Base-by-base conservation (phyloP, 2,329 filamentous ascomycete species). In the Penicillium olsonii region DNA sequence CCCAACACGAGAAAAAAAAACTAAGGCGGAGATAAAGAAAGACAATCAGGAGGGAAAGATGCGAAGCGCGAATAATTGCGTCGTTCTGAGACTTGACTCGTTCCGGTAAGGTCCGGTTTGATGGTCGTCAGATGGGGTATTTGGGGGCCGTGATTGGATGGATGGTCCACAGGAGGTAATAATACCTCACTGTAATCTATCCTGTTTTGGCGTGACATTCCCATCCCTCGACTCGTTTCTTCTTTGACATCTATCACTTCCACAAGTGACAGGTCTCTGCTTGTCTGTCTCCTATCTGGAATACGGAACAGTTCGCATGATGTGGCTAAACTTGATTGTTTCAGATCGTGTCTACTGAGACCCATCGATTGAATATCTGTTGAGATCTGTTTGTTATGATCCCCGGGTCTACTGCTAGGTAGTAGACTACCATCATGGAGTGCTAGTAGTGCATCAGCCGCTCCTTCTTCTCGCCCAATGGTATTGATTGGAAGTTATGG, bases 41-140 rank as follows among this genome's bases (percentile, higher is more conserved):
- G 52, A 47, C 42, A 57, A 56, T 61, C 56, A 62, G 58, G 59
- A 55, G 59, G n/a, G 59, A 55, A 56, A 48, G 54, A 54, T 48
- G 44, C 39, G n/a, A 46, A 50, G 55, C 54, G 59, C 51, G 54
- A 57, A 40, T 49, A 53, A 49, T 53, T 41, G 39, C 42, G 46
- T 54, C 49, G 55, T 49, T 49, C 47, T 49, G 42, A 49, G 38
- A 37, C 59, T 60, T 59, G 52, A 33, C 59, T 49, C 15, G n/a
- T 56, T 62, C 56, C 56, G 59, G 59, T 52, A 56, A 52, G 54
- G 58, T 44, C 56, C 53, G 54, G 59, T 60, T n/a, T 19, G 11
- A 9, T 9, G 4, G 4, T 9, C 14, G 59, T 61, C 45, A 40
- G 14, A n/a, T 14, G 9, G 8, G 4, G 53, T 47, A 55, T 38